phyloP scores from a whole-genome alignment of 2,329 filamentous ascomycete species.

The Fusarium stilboides region DNA sequence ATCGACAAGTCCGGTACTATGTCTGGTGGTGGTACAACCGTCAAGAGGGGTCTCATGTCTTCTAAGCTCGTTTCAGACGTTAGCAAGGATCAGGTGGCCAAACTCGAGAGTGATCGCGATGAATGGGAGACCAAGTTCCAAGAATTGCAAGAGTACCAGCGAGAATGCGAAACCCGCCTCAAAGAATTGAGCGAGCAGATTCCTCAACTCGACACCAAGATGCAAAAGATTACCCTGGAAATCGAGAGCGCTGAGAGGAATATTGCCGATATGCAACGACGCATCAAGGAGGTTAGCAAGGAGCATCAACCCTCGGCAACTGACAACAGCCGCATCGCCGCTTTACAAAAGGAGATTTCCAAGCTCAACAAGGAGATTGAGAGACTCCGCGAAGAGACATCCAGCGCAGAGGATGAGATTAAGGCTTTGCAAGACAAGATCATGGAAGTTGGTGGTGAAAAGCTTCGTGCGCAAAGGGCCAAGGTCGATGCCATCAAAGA shows the following conservation, averaged over 20 bases:
- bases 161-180: slow-evolving; percentile 81
- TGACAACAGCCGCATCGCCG: slow-evolving; percentile 81
- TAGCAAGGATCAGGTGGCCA: slow-evolving; percentile 88
- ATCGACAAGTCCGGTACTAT: slow-evolving; percentile 99
- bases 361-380: slow-evolving; percentile 84
- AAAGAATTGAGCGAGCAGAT: slow-evolving; percentile 82
- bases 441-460: slow-evolving; percentile 97
- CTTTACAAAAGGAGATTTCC: slow-evolving; percentile 83
- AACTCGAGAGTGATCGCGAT: slow-evolving; percentile 90
- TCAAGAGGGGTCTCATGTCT: slow-evolving; percentile 95
- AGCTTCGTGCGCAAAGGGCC: slow-evolving; percentile 88
- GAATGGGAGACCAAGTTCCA: slow-evolving; percentile 85
- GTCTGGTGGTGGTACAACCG: slow-evolving; percentile 94
- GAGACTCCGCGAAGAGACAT: slow-evolving; percentile 86
- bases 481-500: slow-evolving; percentile 92
- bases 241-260: slow-evolving; percentile 90
- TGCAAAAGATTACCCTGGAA: slow-evolving; percentile 92
- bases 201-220: slow-evolving; percentile 87
- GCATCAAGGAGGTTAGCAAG: slow-evolving; percentile 85
- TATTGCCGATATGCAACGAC: slow-evolving; percentile 84
- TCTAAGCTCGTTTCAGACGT: slow-evolving; percentile 92
- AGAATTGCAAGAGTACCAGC: slow-evolving; percentile 87
- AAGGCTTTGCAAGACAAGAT: slow-evolving; percentile 95
- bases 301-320: slow-evolving; percentile 86
- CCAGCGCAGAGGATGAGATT: slow-evolving; percentile 92